Evolutionary conservation across 495 filamentous ascomycete genomes (phyloP).

Genomic region (Neurospora sp.): DNA sequence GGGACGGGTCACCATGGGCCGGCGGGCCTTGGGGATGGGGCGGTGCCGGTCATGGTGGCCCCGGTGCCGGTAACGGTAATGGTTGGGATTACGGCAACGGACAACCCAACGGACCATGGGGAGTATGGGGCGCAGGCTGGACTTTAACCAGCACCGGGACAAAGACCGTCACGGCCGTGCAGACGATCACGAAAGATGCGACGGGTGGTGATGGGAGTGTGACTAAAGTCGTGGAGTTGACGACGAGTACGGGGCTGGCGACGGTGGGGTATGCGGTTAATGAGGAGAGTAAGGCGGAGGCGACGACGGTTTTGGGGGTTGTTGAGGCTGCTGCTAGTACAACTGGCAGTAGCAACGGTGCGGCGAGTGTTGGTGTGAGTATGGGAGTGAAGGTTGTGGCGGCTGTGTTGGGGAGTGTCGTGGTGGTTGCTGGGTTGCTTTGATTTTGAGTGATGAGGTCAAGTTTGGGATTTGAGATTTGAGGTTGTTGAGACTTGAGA

Average conservation of each 20-base stretch:
- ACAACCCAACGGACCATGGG: constrained; percentile 20
- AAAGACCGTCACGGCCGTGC: constrained; percentile 22
- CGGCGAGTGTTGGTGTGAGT: constrained; percentile 5
- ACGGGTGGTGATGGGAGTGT: neutral
- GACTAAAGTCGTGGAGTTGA: constrained; percentile 15
- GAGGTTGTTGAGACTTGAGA: no score
- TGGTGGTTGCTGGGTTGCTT: constrained; percentile 30
- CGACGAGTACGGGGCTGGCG: constrained; percentile 28
- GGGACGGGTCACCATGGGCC: constrained; percentile 35
- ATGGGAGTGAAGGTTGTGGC: constrained; percentile 28
- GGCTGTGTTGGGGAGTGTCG: constrained; percentile 26
- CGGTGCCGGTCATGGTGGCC: constrained; percentile 20
- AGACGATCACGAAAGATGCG: constrained; percentile 29
- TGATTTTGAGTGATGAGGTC: constrained; percentile 4
- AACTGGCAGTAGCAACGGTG: neutral
- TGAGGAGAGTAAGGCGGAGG: constrained; percentile 15
- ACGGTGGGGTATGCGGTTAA: constrained; percentile 31
- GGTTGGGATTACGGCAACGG: neutral
- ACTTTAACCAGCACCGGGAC: constrained; percentile 20
- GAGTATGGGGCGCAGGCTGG: constrained; percentile 36
- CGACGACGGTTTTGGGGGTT: neutral
- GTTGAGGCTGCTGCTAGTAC: constrained; percentile 5
- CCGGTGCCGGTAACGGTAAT: neutral
- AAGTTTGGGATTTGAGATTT: no score
- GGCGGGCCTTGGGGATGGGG: constrained; percentile 35